Conservation (phyloP, 306 rosid genomes). For the Carpinus viminea region DNA sequence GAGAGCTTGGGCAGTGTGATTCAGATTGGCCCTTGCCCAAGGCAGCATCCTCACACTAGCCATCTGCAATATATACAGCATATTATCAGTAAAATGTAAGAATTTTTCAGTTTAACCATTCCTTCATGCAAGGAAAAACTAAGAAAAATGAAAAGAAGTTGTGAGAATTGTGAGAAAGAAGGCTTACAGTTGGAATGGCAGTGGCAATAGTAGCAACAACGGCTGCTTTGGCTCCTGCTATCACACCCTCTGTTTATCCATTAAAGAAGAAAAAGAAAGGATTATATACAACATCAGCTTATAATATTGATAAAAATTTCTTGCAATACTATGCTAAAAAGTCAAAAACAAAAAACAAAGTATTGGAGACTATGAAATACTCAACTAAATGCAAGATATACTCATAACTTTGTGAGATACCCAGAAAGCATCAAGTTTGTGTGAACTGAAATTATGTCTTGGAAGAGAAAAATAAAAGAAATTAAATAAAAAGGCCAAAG, state of each 20-base stretch:
- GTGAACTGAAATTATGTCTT: not conserved
- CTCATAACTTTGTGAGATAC: not conserved
- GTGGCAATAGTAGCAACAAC: not conserved
- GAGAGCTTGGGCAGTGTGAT: slow-evolving; percentile 96
- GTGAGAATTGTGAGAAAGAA: slow-evolving; percentile 13
- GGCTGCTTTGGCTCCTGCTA: not conserved
- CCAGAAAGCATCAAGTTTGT: not conserved
- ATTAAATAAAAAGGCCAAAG: not conserved
- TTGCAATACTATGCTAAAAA: no score
- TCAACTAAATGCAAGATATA: slow-evolving; percentile 1
- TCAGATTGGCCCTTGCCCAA: slow-evolving; percentile 94
- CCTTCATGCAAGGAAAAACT: not conserved
- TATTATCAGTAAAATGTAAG: not conserved
- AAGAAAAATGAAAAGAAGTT: not conserved
- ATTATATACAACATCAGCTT: not conserved
- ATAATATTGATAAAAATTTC: not conserved
- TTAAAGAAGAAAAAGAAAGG: not conserved
- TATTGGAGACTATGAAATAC: slow-evolving; percentile 19
- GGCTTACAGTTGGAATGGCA: slow-evolving; percentile 50
- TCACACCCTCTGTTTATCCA: slow-evolving; percentile 3
- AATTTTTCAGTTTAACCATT: not conserved
- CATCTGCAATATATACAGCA: slow-evolving; percentile 47
- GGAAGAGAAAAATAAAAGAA: not conserved
- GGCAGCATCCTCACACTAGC: slow-evolving; percentile 96
- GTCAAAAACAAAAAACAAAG: not conserved